These are phyloP conservation scores for Mycosarcoma maydis DNA, from an alignment of 1,284 basidiomycete genomes.

Conservation along the genomic window DNA sequence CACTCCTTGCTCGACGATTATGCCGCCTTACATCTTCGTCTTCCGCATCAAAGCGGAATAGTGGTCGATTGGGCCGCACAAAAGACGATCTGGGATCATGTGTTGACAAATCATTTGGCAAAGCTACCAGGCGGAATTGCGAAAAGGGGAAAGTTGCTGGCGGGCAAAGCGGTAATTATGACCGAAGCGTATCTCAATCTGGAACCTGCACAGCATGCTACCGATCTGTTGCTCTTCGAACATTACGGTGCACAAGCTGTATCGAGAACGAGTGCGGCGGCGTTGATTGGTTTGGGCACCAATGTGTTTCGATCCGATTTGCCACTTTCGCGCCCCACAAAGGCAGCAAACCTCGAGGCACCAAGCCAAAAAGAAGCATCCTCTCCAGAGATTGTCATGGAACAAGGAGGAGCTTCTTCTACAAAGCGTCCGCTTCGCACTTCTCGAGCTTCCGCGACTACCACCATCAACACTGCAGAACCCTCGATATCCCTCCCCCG, in stretches of 20 bases:
- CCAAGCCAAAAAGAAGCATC: no score
- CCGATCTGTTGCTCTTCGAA: slow-evolving; percentile 93
- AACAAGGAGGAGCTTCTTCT: not conserved
- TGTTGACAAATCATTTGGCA: slow-evolving; percentile 28
- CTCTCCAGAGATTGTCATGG: no score
- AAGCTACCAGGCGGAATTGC: not conserved
- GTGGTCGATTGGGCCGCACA: slow-evolving; percentile 64
- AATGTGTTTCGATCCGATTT: slow-evolving; percentile 5
- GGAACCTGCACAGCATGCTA: slow-evolving; percentile 86
- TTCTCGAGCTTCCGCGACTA: slow-evolving; percentile 1
- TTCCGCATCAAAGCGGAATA: slow-evolving; percentile 58
- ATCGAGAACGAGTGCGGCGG: slow-evolving; percentile 70
- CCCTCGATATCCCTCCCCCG: slow-evolving; percentile 1
- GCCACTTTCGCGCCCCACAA: slow-evolving; percentile 5
- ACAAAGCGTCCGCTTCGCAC: slow-evolving; percentile 6
- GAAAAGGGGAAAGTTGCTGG: slow-evolving; percentile 12
- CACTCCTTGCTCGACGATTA: slow-evolving; percentile 48
- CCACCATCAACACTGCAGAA: not conserved
- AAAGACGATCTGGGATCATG: slow-evolving; percentile 61
- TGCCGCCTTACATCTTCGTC: slow-evolving; percentile 54
- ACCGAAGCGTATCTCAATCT: slow-evolving; percentile 95
- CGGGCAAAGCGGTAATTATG: slow-evolving; percentile 70
- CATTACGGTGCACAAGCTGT: slow-evolving; percentile 92
- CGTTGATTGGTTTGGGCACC: slow-evolving; percentile 12
- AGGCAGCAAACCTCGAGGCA: not conserved